Percentiles rank a stretch among this genome's conserved stretches.
Evolutionary conservation across 192 early-diverging fungal genomes (phyloP).

Genomic region (Coemansia sp.): DNA sequence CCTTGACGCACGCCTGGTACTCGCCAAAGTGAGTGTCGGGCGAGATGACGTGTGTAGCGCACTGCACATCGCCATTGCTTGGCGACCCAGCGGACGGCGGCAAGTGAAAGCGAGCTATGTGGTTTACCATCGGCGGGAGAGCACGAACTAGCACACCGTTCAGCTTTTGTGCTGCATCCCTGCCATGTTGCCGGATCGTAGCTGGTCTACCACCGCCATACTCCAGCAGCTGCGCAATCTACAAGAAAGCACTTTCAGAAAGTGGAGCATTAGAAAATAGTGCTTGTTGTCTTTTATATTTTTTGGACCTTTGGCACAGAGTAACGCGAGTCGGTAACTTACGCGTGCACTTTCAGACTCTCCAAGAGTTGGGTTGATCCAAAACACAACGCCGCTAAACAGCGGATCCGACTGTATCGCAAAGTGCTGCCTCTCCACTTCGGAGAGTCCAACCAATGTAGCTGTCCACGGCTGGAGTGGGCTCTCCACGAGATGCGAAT

Average conservation of each 20-base stretch:
- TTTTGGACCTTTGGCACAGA: not conserved
- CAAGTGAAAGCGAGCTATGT: constrained; percentile 36
- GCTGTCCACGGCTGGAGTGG: not conserved
- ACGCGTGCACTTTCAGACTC: constrained; percentile 18
- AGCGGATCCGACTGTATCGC: constrained; percentile 23
- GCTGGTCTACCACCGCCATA: constrained; percentile 35
- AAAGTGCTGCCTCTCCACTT: constrained; percentile 35
- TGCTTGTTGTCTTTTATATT: not conserved
- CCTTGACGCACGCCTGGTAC: constrained; percentile 29
- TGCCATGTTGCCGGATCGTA: constrained; percentile 18
- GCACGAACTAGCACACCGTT: constrained; percentile 40
- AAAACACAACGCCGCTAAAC: constrained; percentile 42
- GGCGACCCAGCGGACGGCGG: not conserved
- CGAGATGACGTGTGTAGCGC: constrained; percentile 36
- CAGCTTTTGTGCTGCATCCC: constrained; percentile 12
- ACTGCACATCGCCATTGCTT: not conserved
- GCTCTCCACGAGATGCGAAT: not conserved
- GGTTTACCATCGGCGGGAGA: constrained; percentile 43
- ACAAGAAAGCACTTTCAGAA: not conserved
- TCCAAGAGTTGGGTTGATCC: constrained; percentile 38
- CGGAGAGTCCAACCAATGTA: constrained; percentile 4
- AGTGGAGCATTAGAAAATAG: not conserved
- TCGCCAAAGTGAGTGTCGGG: constrained; percentile 51
- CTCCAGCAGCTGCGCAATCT: constrained; percentile 34
- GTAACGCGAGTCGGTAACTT: constrained; percentile 5